Conservation (phyloP, 345 rosid genomes). For the Psidium friedrichsthalianum region DNA sequence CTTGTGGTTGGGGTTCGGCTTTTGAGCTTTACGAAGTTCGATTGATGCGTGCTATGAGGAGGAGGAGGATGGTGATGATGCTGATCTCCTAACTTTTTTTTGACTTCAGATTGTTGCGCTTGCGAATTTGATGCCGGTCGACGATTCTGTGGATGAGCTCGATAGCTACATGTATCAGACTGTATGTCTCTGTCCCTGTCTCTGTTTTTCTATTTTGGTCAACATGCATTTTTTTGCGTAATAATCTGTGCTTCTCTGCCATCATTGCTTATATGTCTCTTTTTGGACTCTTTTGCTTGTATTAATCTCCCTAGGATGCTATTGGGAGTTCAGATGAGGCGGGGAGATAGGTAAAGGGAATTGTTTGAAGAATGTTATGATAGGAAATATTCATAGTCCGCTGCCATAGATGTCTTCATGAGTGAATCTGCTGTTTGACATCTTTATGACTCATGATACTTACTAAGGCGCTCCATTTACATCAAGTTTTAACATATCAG, state of each 20-base stretch:
- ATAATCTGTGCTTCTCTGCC: accelerated
- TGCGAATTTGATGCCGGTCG: conserved; percentile 80
- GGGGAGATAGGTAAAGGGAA: not conserved
- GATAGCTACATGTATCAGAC: conserved; percentile 97
- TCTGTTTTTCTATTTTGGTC: not conserved
- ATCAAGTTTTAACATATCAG: not conserved
- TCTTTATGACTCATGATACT: not conserved
- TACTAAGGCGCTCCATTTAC: not conserved
- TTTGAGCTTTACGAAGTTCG: not conserved
- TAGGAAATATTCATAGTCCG: not conserved
- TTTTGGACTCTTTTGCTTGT: not conserved
- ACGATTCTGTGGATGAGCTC: conserved; percentile 82
- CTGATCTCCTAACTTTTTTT: not conserved
- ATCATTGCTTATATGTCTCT: not conserved
- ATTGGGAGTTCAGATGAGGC: not conserved
- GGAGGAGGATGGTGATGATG: not conserved
- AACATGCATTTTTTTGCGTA: not conserved
- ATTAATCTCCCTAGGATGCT: not conserved
- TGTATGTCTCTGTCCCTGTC: conserved; percentile 14
- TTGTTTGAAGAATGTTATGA: not conserved
- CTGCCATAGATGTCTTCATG: not conserved
- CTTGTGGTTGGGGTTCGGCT: not conserved
- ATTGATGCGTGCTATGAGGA: not conserved
- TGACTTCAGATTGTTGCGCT: conserved; percentile 64
- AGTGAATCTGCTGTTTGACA: not conserved